phyloP scores from a whole-genome alignment of 352 stramenopile genomes.

The Pythium brassicae region DNA sequence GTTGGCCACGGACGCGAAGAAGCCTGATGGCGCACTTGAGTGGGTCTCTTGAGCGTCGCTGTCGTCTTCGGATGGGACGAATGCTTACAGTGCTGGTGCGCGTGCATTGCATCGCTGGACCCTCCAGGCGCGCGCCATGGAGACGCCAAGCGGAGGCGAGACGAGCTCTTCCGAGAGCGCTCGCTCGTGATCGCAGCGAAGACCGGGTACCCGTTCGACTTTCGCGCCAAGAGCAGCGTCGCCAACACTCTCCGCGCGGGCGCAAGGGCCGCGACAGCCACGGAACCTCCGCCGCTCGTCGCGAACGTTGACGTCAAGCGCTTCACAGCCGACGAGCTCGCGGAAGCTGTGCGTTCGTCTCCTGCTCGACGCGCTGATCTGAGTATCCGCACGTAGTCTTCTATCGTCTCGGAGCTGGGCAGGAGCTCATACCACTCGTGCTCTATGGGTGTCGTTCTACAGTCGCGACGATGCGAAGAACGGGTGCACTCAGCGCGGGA shows the following conservation, averaged over 20 bases:
- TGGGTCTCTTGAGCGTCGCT: background rate
- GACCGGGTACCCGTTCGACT: constrained; percentile 38
- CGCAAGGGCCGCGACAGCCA: background rate
- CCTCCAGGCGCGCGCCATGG: constrained; percentile 47
- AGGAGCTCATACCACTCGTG: background rate
- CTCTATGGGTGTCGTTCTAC: background rate
- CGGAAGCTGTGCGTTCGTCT: constrained; percentile 23
- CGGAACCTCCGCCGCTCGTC: background rate
- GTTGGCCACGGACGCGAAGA: background rate
- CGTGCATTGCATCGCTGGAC: background rate
- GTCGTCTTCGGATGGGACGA: background rate
- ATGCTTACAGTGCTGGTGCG: background rate
- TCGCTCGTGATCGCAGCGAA: constrained; percentile 37
- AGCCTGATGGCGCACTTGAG: constrained; percentile 2
- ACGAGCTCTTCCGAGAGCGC: constrained; percentile 42
- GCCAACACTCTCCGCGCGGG: background rate
- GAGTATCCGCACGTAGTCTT: background rate
- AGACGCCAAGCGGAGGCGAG: constrained; percentile 40
- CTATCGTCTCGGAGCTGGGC: background rate
- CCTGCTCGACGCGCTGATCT: background rate
- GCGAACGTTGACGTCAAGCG: constrained; percentile 5
- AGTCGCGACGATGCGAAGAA: constrained; percentile 52
- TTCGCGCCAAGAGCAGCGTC: constrained; percentile 14
- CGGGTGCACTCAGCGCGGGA: constrained; percentile 37
- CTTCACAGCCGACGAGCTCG: constrained; percentile 17